These are phyloP conservation scores for Nicotiana knightiana DNA, from an alignment of 257 asterid genomes.

Conservation along the genomic window DNA sequence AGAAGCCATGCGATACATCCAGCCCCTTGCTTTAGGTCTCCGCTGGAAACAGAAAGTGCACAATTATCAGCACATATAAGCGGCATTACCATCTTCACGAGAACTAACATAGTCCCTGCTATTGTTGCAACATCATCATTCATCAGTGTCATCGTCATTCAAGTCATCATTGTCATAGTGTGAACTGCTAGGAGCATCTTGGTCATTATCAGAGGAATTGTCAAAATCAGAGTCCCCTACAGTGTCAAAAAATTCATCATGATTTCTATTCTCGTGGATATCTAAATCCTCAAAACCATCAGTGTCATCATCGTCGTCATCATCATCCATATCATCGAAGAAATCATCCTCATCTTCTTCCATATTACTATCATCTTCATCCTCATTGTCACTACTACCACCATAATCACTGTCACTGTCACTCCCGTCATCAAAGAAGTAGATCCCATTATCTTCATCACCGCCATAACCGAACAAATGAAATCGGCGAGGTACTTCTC, in stretches of 20 bases:
- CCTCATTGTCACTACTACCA: slow-evolving; percentile 1
- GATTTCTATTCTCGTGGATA: background rate
- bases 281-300: background rate
- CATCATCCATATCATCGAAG: slow-evolving; percentile 5
- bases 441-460: slow-evolving; percentile 24
- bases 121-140: slow-evolving; percentile 12
- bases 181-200: slow-evolving; percentile 19
- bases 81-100: slow-evolving; percentile 17
- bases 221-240: slow-evolving; percentile 16
- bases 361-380: slow-evolving; percentile 14
- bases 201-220: slow-evolving; percentile 13
- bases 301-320: background rate
- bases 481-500: slow-evolving; percentile 26
- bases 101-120: slow-evolving; percentile 9
- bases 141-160: slow-evolving; percentile 15
- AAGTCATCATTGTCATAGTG: slow-evolving; percentile 17
- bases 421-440: background rate
- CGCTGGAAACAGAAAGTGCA: slow-evolving; percentile 50
- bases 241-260: slow-evolving; percentile 9
- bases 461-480: slow-evolving; percentile 38
- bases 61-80: slow-evolving; percentile 34
- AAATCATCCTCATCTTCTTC: slow-evolving; percentile 12
- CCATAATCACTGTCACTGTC: slow-evolving; percentile 7
- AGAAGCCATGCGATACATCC: slow-evolving; percentile 44
- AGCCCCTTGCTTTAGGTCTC: slow-evolving; percentile 36